These are phyloP conservation scores for Zanthoxylum bungeanum DNA, from an alignment of 345 rosid genomes.

Conservation along the genomic window DNA sequence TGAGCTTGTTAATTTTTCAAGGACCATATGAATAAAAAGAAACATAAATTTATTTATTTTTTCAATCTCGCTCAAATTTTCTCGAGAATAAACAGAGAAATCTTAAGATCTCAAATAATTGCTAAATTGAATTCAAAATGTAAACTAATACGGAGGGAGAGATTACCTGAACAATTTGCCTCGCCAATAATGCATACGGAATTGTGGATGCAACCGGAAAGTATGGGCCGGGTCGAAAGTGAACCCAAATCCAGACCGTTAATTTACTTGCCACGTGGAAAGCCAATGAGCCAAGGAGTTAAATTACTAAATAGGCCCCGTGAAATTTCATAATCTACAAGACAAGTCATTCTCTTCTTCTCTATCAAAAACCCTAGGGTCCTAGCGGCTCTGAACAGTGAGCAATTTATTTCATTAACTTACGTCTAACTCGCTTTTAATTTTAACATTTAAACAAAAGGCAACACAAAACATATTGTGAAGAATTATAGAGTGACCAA, in stretches of 20 bases:
- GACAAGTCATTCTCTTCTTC: background rate
- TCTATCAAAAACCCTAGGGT: background rate
- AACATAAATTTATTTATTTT: background rate
- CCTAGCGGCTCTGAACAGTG: background rate
- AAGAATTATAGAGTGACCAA: background rate
- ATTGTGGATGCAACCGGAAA: background rate
- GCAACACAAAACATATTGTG: background rate
- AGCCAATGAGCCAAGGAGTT: background rate
- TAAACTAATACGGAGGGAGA: background rate
- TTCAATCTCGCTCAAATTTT: background rate
- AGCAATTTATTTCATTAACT: background rate
- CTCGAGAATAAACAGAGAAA: background rate
- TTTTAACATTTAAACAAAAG: background rate
- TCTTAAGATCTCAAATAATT: background rate
- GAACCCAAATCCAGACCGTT: background rate
- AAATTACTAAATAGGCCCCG: background rate
- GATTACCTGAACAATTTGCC: background rate
- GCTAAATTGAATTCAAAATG: background rate
- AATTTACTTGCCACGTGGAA: background rate
- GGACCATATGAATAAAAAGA: background rate
- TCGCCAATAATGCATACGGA: background rate
- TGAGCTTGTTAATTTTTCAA: background rate
- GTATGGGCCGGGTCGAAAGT: background rate
- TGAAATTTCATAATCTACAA: background rate
- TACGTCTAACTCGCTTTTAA: background rate